A percentile compares a stretch with the other conserved stretches of the same genome.
Evolutionary conservation across 108 stramenopile genomes (phyloP).

Genomic region (Skeletonema grethae): DNA sequence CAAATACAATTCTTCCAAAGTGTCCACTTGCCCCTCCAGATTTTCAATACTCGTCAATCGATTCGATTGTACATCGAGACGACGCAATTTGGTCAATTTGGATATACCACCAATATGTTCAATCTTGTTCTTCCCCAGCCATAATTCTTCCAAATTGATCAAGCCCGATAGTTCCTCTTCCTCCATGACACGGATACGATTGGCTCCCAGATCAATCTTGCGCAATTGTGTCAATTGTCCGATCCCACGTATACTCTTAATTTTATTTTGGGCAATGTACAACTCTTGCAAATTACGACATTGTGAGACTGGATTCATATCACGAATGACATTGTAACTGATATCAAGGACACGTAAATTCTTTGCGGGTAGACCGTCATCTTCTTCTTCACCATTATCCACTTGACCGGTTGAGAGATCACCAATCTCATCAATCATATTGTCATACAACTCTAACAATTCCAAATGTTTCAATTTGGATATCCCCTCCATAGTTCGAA

Average conservation of each 20-base stretch:
- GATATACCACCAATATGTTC: conserved; percentile 76
- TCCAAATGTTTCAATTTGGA: conserved; percentile 61
- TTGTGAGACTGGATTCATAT: conserved; percentile 73
- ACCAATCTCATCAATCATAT: conserved; percentile 66
- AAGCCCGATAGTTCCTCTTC: conserved; percentile 67
- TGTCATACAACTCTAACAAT: conserved; percentile 94
- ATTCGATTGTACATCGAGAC: conserved; percentile 90
- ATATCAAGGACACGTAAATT: conserved; percentile 79
- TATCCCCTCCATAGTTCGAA: conserved; percentile 80
- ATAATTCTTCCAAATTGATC: conserved; percentile 81
- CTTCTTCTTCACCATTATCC: conserved; percentile 50
- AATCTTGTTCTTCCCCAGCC: conserved; percentile 93
- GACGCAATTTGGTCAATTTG: conserved; percentile 76
- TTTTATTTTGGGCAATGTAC: conserved; percentile 97
- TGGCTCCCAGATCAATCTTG: conserved; percentile 95
- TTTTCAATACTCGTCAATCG: conserved; percentile 86
- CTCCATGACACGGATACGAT: conserved; percentile 89
- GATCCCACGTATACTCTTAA: conserved; percentile 88
- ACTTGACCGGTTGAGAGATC: conserved; percentile 47
- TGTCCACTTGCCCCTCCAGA: conserved; percentile 59
- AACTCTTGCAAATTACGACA: conserved; percentile 79
- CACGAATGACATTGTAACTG: conserved; percentile 90
- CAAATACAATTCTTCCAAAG: conserved; percentile 95
- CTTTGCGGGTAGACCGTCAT: conserved; percentile 46
- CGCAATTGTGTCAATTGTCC: conserved; percentile 65